Conservation (phyloP, 305 asterid genomes). For the Lippia alba region DNA sequence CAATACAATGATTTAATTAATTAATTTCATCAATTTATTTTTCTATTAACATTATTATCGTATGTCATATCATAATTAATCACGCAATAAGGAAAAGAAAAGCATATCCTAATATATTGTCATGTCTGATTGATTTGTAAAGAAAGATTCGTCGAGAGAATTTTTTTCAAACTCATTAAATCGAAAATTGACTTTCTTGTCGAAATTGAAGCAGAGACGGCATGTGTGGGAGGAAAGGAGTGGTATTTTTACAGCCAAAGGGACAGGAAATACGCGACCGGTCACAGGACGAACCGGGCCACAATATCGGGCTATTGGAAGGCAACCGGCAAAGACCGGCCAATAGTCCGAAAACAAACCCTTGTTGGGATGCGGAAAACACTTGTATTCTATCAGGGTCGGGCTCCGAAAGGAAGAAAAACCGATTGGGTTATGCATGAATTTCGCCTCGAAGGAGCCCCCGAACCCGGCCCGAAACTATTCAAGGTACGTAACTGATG, state of each 20-base stretch:
- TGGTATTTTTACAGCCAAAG: conserved; percentile 89
- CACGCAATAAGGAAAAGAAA: no score
- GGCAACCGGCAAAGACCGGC: conserved; percentile 91
- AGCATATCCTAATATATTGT: no score
- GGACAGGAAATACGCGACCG: conserved; percentile 87
- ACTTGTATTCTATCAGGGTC: conserved; percentile 72
- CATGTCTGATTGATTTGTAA: no score
- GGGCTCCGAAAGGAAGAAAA: conserved; percentile 82
- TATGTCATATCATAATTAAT: no score
- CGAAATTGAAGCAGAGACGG: conserved; percentile 46
- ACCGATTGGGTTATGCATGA: conserved; percentile 84
- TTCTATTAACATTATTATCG: no score
- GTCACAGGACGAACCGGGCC: conserved; percentile 82
- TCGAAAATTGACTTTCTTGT: no score
- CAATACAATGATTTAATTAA: no score
- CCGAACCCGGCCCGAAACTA: conserved; percentile 42
- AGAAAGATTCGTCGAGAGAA: no score
- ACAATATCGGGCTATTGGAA: conserved; percentile 91
- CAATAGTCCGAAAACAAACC: conserved; percentile 51
- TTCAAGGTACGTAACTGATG: conserved; percentile 34
- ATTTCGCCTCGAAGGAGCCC: conserved; percentile 54
- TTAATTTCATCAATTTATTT: no score
- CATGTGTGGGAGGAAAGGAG: conserved; percentile 83
- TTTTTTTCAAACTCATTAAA: no score
- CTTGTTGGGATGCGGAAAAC: conserved; percentile 80